These are phyloP conservation scores for Suaeda aralocaspica DNA, from an alignment of 148 eudicot genomes.

Conservation along the genomic window DNA sequence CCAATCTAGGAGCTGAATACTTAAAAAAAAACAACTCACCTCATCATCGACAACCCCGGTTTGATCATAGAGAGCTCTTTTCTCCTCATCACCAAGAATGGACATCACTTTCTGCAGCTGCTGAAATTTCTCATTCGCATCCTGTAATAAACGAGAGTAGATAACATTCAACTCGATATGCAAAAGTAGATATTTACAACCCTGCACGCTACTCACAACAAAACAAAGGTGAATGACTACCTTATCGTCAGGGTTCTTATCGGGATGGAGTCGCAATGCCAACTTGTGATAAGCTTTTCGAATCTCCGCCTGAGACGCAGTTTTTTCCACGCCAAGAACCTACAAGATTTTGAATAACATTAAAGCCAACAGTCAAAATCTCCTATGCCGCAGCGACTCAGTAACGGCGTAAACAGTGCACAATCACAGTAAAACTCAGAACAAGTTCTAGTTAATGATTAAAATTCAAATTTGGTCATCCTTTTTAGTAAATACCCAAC, in stretches of 20 bases:
- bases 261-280: conserved; percentile 93
- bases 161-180: not conserved
- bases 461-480: not conserved
- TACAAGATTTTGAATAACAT: conserved; percentile 15
- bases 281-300: conserved; percentile 86
- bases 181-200: not conserved
- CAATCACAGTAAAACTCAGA: too few species aligned
- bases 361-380: not conserved
- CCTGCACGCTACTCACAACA: not conserved
- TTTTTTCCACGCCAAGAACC: conserved; percentile 83
- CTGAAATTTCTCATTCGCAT: conserved; percentile 94
- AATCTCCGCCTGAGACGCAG: conserved; percentile 82
- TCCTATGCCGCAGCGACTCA: too few species aligned
- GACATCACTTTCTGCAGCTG: conserved; percentile 95
- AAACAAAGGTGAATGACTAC: conserved; percentile 27
- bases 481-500: not conserved
- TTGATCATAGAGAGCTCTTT: conserved; percentile 85
- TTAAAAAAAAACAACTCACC: conserved; percentile 47
- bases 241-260: conserved; percentile 94
- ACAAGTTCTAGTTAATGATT: too few species aligned
- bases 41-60: conserved; percentile 95
- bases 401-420: too few species aligned
- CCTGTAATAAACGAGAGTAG: conserved; percentile 30
- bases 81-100: conserved; percentile 92
- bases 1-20: not conserved